Conservation (phyloP, 495 filamentous ascomycete genomes). For the Hypoxylon lenormandii region DNA sequence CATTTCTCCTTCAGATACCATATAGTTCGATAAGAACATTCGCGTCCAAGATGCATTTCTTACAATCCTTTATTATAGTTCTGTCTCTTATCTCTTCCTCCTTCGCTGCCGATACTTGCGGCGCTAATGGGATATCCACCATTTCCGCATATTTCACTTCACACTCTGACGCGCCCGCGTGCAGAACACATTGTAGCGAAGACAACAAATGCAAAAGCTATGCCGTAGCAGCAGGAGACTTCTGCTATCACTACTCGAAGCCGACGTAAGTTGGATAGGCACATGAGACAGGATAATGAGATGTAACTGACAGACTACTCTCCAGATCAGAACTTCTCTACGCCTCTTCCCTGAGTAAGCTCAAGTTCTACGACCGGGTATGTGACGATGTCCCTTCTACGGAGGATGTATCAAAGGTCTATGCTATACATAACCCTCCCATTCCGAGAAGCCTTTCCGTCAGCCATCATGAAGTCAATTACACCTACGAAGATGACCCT, state of each 20-base stretch:
- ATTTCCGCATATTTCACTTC: neutral
- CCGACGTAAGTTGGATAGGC: neutral
- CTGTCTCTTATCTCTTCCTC: neutral
- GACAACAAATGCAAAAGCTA: neutral
- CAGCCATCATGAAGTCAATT: neutral
- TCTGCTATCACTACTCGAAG: neutral
- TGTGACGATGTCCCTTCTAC: neutral
- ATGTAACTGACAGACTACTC: neutral
- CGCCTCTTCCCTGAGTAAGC: neutral
- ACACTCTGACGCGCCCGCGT: neutral
- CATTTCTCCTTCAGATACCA: too few relatives aligned
- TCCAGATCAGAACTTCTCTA: neutral
- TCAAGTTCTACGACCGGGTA: neutral
- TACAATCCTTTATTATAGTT: neutral
- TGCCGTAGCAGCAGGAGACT: neutral
- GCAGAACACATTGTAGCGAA: neutral
- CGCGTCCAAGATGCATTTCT: neutral
- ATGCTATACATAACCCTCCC: neutral
- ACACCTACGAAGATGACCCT: constrained; percentile 3
- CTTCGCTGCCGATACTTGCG: neutral
- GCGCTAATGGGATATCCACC: neutral
- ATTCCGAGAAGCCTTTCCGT: neutral
- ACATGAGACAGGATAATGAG: neutral
- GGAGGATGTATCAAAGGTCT: neutral
- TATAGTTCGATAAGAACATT: too few relatives aligned